Evolutionary conservation across 176 grass and related monocot genomes (phyloP).

Genomic region (Tillandsia leiboldiana): DNA sequence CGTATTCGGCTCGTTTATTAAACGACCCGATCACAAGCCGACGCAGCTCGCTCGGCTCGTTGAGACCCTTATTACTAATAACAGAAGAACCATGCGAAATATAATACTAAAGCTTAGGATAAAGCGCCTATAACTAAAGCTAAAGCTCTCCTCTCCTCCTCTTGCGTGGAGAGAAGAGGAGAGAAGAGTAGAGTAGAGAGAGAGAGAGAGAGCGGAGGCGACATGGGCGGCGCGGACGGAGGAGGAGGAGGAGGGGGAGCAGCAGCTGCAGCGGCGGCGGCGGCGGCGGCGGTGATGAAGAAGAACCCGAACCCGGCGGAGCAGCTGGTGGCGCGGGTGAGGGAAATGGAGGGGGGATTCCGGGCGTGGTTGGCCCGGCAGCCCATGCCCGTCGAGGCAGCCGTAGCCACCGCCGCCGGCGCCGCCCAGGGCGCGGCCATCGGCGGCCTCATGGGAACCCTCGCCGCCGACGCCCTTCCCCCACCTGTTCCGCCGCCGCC

Average conservation of each 20-base stretch:
- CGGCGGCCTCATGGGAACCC: constrained; percentile 71
- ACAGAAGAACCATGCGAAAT: too few relatives aligned
- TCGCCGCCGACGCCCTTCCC: constrained; percentile 36
- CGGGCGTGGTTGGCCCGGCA: constrained; percentile 68
- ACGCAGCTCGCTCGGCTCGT: too few relatives aligned
- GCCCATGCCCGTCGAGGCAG: constrained; percentile 63
- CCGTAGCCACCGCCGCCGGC: constrained; percentile 48
- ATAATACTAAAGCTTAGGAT: too few relatives aligned
- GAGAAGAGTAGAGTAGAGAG: background rate
- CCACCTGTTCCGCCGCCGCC: constrained; percentile 16
- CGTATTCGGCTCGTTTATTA: too few relatives aligned
- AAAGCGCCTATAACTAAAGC: too few relatives aligned
- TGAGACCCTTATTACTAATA: too few relatives aligned
- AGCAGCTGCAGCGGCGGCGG: constrained; percentile 22
- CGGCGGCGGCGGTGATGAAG: background rate
- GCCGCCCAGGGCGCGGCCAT: constrained; percentile 72
- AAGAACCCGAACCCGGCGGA: constrained; percentile 43
- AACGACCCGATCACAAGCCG: too few relatives aligned
- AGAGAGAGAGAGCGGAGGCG: background rate
- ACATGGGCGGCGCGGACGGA: constrained; percentile 20
- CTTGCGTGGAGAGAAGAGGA: too few relatives aligned
- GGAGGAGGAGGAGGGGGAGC: constrained; percentile 28
- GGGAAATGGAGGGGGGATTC: constrained; percentile 46
- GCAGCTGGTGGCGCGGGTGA: constrained; percentile 38
- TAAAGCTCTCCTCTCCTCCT: too few relatives aligned